phyloP scores from a whole-genome alignment of 1,284 basidiomycete species.

The Heterobasidion annosum region DNA sequence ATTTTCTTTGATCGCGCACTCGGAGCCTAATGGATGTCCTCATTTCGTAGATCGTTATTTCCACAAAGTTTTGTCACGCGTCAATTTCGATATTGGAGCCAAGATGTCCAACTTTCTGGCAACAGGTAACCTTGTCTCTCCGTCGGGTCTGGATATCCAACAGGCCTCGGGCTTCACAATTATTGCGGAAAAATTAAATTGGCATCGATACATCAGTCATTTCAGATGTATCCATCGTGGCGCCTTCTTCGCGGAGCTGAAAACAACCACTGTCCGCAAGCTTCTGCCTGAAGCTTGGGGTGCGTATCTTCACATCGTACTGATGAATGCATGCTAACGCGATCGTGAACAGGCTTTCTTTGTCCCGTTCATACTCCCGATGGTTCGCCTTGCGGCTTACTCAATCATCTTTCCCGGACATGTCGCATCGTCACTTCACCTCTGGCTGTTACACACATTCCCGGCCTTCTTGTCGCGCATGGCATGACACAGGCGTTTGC shows the following conservation, averaged over 20 bases:
- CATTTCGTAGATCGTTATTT: constrained; percentile 67
- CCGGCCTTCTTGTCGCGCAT: constrained; percentile 75
- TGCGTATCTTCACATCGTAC: constrained; percentile 24
- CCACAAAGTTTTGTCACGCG: constrained; percentile 65
- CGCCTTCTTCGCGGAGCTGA: constrained; percentile 98
- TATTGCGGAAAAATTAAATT: constrained; percentile 98
- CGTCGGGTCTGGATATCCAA: constrained; percentile 93
- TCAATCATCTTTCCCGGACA: constrained; percentile 94
- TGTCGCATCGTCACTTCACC: constrained; percentile 87
- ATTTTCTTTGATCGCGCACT: background rate
- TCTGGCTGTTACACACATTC: constrained; percentile 73
- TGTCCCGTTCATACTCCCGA: constrained; percentile 99
- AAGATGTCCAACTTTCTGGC: constrained; percentile 94
- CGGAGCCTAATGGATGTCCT: constrained; percentile 6
- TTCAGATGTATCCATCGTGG: constrained; percentile 99
- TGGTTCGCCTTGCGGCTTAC: constrained; percentile 94
- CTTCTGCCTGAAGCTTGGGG: constrained; percentile 98
- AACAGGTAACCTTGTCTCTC: constrained; percentile 94
- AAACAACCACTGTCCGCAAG: constrained; percentile 97
- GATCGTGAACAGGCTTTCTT: constrained; percentile 65
- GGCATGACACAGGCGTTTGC: constrained; percentile 94
- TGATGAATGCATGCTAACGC: background rate
- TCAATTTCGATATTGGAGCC: constrained; percentile 89
- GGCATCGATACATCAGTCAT: constrained; percentile 97
- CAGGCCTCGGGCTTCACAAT: constrained; percentile 98